These are phyloP conservation scores for Canariomyces notabilis DNA, from an alignment of 2,329 filamentous ascomycete genomes.

Conservation along the genomic window DNA sequence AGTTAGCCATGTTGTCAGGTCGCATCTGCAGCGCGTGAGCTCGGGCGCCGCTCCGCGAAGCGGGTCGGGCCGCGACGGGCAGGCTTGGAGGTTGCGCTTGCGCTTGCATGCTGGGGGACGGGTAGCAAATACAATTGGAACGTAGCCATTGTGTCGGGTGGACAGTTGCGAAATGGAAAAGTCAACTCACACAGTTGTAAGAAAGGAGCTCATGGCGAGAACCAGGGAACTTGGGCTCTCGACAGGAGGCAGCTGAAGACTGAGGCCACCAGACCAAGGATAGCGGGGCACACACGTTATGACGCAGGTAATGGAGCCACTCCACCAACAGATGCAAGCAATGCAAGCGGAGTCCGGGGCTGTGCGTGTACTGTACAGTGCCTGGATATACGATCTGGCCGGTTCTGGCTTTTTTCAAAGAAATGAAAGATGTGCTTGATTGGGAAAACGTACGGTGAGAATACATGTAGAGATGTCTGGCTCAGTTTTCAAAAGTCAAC, in stretches of 20 bases:
- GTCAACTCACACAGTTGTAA: conserved; percentile 71
- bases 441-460: neutral
- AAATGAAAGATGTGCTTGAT: neutral
- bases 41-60: neutral
- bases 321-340: too few species aligned
- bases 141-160: conserved; percentile 12
- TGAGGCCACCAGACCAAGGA: conserved; percentile 10
- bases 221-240: conserved; percentile 2
- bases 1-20: conserved; percentile 12
- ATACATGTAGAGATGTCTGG: too few species aligned
- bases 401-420: neutral
- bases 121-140: conserved; percentile 10
- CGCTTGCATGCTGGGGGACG: conserved; percentile 18
- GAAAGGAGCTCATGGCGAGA: conserved; percentile 65
- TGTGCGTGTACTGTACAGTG: conserved; percentile 14
- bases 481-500: conserved; percentile 11
- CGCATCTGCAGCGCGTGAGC: neutral
- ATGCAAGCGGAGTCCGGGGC: conserved; percentile 5
- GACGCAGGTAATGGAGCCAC: conserved; percentile 16
- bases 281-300: conserved; percentile 23
- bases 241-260: conserved; percentile 21
- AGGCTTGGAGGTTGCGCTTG: conserved; percentile 26
- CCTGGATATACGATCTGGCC: too few species aligned
- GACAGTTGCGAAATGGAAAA: conserved; percentile 1
- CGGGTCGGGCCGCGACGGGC: conserved; percentile 5